phyloP scores from a whole-genome alignment of 805 yeast species.

The Clavispora vitiphila region DNA sequence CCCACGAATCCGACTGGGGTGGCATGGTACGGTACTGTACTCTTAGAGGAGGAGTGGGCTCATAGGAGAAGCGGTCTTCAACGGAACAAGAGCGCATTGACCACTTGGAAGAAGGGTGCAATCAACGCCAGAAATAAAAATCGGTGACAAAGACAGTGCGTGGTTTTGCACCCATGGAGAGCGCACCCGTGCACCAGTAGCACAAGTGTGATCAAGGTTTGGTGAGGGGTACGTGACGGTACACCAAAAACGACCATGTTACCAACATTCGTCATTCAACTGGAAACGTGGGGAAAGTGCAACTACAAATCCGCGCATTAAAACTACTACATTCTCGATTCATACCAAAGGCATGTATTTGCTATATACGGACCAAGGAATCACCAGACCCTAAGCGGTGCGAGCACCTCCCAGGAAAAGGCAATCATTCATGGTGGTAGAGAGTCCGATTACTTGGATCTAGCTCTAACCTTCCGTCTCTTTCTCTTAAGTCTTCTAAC shows the following conservation, averaged over 20 bases:
- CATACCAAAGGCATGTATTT: conserved; percentile 17
- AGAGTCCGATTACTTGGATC: conserved; percentile 85
- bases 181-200: neutral
- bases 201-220: too few species aligned
- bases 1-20: neutral
- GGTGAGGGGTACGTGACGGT: neutral
- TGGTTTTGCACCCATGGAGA: neutral
- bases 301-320: too few species aligned
- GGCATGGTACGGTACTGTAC: neutral
- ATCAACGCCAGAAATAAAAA: too few species aligned
- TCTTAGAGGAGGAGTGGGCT: neutral
- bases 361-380: conserved; percentile 15
- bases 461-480: conserved; percentile 99
- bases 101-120: neutral
- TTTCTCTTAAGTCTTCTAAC: conserved; percentile 99
- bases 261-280: too few species aligned
- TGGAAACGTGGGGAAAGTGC: too few species aligned
- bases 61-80: neutral
- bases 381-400: conserved; percentile 8
- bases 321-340: neutral
- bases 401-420: neutral
- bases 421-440: neutral
- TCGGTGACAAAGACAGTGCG: too few species aligned
- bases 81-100: neutral
- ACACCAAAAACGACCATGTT: too few species aligned